Percentiles rank a stretch among this genome's conserved stretches.
These are phyloP conservation scores for Trichosporon asahii DNA, from an alignment of 1,284 basidiomycete species.

Conservation along the genomic window DNA sequence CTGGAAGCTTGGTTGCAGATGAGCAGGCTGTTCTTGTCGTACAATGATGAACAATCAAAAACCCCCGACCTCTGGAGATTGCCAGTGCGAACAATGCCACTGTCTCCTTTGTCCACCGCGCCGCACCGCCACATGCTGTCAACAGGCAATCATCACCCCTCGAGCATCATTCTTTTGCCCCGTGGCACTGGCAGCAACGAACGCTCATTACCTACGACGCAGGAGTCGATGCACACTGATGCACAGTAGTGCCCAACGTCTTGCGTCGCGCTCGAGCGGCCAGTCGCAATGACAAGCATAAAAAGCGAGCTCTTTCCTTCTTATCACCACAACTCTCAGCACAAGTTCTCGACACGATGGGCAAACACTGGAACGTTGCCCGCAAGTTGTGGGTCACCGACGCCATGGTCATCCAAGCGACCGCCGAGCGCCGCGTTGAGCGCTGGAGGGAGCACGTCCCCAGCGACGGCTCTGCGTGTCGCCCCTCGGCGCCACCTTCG, in stretches of 20 bases:
- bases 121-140: neutral
- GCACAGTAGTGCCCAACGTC: neutral
- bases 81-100: neutral
- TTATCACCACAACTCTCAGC: neutral
- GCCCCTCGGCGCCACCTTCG: neutral
- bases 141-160: neutral
- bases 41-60: too few relatives aligned
- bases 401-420: neutral
- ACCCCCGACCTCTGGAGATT: too few relatives aligned
- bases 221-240: neutral
- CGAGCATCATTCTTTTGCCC: neutral
- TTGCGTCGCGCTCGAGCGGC: neutral
- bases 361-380: neutral
- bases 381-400: neutral
- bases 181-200: neutral
- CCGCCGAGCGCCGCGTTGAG: neutral
- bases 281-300: neutral
- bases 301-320: neutral
- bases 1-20: too few relatives aligned
- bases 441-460: neutral
- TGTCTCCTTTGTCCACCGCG: neutral
- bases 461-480: neutral
- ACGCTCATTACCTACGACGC: neutral
- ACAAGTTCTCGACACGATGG: neutral
- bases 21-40: too few relatives aligned